phyloP scores from a whole-genome alignment of 2,329 filamentous ascomycete species.

The Epichloe uncinata region DNA sequence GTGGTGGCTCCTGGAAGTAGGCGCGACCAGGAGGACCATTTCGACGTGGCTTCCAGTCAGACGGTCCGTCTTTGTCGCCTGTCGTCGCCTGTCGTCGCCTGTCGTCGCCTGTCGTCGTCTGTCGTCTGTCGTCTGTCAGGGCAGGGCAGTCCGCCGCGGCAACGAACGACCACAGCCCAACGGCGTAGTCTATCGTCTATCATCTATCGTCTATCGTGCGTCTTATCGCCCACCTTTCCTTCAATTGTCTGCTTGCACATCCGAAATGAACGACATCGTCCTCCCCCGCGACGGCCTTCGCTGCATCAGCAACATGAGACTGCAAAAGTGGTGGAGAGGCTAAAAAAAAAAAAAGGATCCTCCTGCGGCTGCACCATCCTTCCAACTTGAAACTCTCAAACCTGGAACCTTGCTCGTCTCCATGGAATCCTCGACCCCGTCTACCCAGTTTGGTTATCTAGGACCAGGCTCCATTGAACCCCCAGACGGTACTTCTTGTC shows the following conservation, averaged over 20 bases:
- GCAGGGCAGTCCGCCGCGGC: not conserved
- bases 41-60: not conserved
- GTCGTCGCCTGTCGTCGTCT: no score
- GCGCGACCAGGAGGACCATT: not conserved
- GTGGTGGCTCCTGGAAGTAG: no score
- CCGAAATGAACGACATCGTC: not conserved
- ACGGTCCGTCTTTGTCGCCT: no score
- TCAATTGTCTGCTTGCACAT: not conserved
- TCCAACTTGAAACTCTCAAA: conserved; percentile 3
- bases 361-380: conserved; percentile 3
- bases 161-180: not conserved
- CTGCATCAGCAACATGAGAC: not conserved
- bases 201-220: not conserved
- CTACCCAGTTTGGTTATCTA: conserved; percentile 1
- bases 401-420: conserved; percentile 7
- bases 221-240: not conserved
- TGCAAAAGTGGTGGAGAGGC: not conserved
- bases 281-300: not conserved
- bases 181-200: not conserved
- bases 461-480: conserved; percentile 1
- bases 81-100: no score
- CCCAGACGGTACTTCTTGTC: conserved; percentile 1
- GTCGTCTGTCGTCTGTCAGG: not conserved
- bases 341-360: not conserved
- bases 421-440: conserved; percentile 4